A percentile compares a stretch with the other conserved stretches of the same genome.
phyloP scores from a whole-genome alignment of 2,329 filamentous ascomycete species.

The Diplodia scrobiculata region DNA sequence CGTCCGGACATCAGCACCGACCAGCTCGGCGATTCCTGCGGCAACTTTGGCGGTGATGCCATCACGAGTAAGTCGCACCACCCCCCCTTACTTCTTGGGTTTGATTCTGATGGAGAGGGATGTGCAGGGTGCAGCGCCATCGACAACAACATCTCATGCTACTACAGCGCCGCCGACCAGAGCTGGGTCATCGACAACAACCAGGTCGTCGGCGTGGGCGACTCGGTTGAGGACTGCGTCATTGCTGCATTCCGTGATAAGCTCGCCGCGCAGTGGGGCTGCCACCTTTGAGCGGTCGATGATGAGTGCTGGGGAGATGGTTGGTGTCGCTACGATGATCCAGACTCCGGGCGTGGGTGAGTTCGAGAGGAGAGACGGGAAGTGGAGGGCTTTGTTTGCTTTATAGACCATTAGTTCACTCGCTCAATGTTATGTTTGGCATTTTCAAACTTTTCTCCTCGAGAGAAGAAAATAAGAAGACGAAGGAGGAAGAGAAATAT shows the following conservation, averaged over 20 bases:
- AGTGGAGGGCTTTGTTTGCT: too few relatives aligned
- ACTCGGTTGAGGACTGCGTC: background rate
- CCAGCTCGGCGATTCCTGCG: background rate
- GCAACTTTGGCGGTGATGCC: background rate
- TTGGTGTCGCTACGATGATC: too few relatives aligned
- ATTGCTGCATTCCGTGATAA: background rate
- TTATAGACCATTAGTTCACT: too few relatives aligned
- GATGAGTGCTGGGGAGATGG: too few relatives aligned
- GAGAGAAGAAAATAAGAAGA: too few relatives aligned
- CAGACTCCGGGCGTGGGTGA: too few relatives aligned
- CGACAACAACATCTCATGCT: constrained; percentile 8
- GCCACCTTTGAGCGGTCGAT: background rate
- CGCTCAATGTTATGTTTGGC: too few relatives aligned
- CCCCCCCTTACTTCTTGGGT: background rate
- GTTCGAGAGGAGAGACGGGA: too few relatives aligned
- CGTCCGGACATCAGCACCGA: background rate
- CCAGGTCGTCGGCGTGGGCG: background rate
- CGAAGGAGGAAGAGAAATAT: too few relatives aligned
- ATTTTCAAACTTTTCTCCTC: too few relatives aligned
- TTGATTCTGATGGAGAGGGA: background rate
- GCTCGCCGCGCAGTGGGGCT: background rate
- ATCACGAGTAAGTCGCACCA: background rate
- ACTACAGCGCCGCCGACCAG: background rate
- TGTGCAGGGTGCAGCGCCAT: background rate
- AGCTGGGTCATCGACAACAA: constrained; percentile 15